These are phyloP conservation scores for Calendula officinalis DNA, from an alignment of 129 eudicot genomes.

Conservation along the genomic window DNA sequence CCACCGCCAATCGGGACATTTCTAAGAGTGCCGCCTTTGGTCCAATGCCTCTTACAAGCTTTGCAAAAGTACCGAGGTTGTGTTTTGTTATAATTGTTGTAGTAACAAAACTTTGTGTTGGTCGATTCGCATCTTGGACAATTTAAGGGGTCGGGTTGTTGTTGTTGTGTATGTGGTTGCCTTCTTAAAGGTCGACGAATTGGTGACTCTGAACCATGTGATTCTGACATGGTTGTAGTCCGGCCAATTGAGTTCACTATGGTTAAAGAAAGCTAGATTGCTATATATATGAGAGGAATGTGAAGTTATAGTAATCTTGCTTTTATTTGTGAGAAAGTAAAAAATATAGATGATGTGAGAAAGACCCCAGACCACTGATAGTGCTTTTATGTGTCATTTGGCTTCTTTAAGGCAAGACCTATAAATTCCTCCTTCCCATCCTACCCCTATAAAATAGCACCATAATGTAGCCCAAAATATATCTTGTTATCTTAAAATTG, in stretches of 20 bases:
- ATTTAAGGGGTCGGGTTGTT: slow-evolving; percentile 39
- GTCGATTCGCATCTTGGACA: slow-evolving; percentile 81
- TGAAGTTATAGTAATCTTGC: neutral
- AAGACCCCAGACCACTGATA: slow-evolving; percentile 24
- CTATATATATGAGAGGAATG: neutral
- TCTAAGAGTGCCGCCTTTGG: slow-evolving; percentile 80
- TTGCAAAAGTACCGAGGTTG: slow-evolving; percentile 89
- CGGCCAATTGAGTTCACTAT: neutral
- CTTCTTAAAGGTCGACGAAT: slow-evolving; percentile 29
- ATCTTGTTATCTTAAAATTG: no score
- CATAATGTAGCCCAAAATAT: neutral
- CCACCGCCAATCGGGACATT: slow-evolving; percentile 86
- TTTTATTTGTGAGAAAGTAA: slow-evolving; percentile 2
- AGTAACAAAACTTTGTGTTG: slow-evolving; percentile 85
- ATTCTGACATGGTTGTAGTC: slow-evolving; percentile 16
- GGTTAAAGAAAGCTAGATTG: slow-evolving; percentile 14
- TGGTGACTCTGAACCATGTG: slow-evolving; percentile 24
- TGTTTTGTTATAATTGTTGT: slow-evolving; percentile 82
- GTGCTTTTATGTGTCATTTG: slow-evolving; percentile 35
- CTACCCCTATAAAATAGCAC: slow-evolving; percentile 19
- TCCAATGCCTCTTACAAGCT: slow-evolving; percentile 87
- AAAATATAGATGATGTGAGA: neutral
- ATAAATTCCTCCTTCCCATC: slow-evolving; percentile 10
- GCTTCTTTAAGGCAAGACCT: slow-evolving; percentile 19
- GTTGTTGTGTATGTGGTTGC: slow-evolving; percentile 26